These are phyloP conservation scores for Paramarasmius palmivorus DNA, from an alignment of 1,284 basidiomycete genomes.

Conservation along the genomic window DNA sequence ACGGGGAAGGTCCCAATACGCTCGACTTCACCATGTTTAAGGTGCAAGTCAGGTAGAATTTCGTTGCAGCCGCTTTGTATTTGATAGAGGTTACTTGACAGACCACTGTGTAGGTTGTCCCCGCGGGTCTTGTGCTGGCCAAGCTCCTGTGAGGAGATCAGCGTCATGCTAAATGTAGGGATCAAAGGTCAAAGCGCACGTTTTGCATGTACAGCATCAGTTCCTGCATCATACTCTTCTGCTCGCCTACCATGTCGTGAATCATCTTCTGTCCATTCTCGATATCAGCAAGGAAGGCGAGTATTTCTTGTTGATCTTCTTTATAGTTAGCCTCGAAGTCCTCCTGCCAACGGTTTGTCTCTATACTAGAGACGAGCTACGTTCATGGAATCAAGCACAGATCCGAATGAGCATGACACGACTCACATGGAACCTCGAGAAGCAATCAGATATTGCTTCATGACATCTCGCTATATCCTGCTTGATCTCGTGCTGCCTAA, in stretches of 20 bases:
- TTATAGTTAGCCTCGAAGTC: constrained; percentile 35
- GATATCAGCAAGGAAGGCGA: constrained; percentile 44
- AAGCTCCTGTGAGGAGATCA: constrained; percentile 25
- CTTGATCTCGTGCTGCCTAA: constrained; percentile 43
- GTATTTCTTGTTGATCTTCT: constrained; percentile 42
- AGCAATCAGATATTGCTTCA: constrained; percentile 38
- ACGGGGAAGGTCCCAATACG: constrained; percentile 47
- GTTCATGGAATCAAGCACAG: not conserved
- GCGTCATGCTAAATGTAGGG: not conserved
- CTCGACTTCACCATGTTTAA: constrained; percentile 51
- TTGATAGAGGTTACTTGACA: constrained; percentile 48
- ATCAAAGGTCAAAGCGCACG: constrained; percentile 22
- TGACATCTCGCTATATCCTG: constrained; percentile 44
- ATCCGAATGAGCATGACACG: constrained; percentile 12
- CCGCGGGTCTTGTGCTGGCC: constrained; percentile 32
- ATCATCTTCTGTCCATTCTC: constrained; percentile 37
- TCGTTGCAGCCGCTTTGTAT: constrained; percentile 42
- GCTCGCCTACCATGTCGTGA: constrained; percentile 29
- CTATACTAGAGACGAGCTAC: constrained; percentile 41
- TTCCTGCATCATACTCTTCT: constrained; percentile 30
- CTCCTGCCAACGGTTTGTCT: constrained; percentile 47
- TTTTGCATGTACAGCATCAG: constrained; percentile 49
- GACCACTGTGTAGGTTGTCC: constrained; percentile 37
- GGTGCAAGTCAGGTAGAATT: constrained; percentile 48
- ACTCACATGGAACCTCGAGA: constrained; percentile 42